Conservation (phyloP, 202 grass and related monocot species). For the Panicum virgatum region DNA sequence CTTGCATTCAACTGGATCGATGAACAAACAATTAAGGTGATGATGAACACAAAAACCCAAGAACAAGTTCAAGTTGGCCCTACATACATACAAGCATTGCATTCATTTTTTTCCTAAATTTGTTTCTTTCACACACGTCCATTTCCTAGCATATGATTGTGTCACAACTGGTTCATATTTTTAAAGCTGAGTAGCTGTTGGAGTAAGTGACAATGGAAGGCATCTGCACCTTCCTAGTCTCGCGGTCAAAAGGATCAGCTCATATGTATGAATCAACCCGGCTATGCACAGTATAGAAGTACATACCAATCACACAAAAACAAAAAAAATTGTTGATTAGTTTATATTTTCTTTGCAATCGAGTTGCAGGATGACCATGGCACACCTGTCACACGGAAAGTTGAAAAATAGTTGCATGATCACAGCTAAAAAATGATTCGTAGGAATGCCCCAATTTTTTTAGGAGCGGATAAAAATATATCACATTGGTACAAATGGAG, state of each 20-base stretch:
- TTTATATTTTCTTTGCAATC: background rate
- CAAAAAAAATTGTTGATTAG: background rate
- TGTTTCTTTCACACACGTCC: slow-evolving; percentile 18
- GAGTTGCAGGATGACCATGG: background rate
- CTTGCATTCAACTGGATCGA: background rate
- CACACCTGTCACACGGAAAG: background rate
- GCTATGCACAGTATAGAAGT: background rate
- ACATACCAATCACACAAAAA: background rate
- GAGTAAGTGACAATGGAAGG: slow-evolving; percentile 4
- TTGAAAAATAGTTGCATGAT: background rate
- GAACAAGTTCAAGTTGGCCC: no score
- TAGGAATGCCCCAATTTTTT: no score
- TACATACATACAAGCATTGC: background rate
- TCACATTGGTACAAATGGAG: no score
- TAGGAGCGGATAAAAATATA: no score
- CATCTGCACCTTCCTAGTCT: background rate
- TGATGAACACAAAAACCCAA: no score
- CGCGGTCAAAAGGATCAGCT: slow-evolving; percentile 16
- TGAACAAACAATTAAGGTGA: background rate
- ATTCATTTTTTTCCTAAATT: background rate
- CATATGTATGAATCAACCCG: background rate
- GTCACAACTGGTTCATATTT: background rate
- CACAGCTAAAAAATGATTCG: no score
- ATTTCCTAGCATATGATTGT: background rate
- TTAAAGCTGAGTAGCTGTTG: background rate